A percentile compares a stretch with the other conserved stretches of the same genome.
phyloP scores from a whole-genome alignment of 2,329 filamentous ascomycete species.

The Diaporthe citri region DNA sequence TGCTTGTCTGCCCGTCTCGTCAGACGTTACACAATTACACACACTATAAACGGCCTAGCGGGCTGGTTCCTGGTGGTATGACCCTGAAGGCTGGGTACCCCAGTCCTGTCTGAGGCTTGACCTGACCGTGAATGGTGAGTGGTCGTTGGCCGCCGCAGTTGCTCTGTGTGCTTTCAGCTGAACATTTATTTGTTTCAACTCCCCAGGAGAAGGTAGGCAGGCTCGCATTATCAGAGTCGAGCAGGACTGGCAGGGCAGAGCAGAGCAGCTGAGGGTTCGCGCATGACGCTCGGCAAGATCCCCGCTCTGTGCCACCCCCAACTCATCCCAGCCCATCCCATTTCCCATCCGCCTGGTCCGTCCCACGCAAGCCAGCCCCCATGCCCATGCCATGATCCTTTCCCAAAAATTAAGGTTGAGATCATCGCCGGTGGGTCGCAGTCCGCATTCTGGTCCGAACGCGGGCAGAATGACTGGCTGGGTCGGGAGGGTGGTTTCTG shows the following conservation, averaged over 20 bases:
- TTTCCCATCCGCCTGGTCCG: slow-evolving; percentile 4
- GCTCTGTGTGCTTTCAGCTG: background rate
- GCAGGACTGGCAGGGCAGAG: background rate
- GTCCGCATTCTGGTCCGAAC: background rate
- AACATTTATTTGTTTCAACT: slow-evolving; percentile 18
- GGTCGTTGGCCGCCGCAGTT: background rate
- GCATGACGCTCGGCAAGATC: slow-evolving; percentile 14
- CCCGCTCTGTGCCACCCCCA: background rate
- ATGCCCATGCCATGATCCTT: background rate
- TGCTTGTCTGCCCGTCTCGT: background rate
- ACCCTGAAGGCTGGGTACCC: slow-evolving; percentile 11
- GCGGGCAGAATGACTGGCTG: slow-evolving; percentile 15
- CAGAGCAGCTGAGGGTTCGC: slow-evolving; percentile 17
- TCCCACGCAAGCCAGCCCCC: background rate
- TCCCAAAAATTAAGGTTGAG: slow-evolving; percentile 23
- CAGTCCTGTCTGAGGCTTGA: background rate
- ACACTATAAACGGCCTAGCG: background rate
- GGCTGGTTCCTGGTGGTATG: slow-evolving; percentile 17
- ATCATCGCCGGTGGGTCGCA: slow-evolving; percentile 28
- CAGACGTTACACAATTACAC: slow-evolving; percentile 1
- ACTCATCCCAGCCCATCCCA: background rate
- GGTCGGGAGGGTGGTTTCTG: background rate
- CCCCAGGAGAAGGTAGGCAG: background rate
- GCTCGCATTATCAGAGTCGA: background rate
- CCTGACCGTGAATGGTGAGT: background rate